A percentile compares a stretch with the other conserved stretches of the same genome.
phyloP scores from a whole-genome alignment of 1,284 basidiomycete species.

The Naganishia albida region DNA sequence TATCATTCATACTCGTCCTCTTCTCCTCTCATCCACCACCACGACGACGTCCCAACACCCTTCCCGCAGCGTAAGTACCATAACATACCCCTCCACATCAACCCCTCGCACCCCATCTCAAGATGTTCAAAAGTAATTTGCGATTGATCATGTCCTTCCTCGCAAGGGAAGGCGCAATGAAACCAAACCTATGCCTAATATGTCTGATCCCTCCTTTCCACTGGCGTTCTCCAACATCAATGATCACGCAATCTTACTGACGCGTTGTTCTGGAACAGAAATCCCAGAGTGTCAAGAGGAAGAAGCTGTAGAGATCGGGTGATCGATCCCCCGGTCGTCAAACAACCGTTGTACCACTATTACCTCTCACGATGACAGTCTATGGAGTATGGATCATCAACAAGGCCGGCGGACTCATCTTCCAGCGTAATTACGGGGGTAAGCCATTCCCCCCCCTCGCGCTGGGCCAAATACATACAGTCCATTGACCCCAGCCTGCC shows the following conservation, averaged over 20 bases:
- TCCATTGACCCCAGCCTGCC: conserved; percentile 1
- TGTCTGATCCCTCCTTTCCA: conserved; percentile 14
- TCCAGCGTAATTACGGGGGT: conserved; percentile 88
- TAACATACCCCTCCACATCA: not conserved
- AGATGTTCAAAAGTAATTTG: conserved; percentile 25
- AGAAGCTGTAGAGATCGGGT: conserved; percentile 18
- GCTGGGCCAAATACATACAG: not conserved
- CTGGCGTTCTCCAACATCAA: not conserved
- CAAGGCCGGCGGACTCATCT: conserved; percentile 96
- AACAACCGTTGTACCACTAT: conserved; percentile 26
- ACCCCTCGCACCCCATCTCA: not conserved
- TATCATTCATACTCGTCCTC: not conserved
- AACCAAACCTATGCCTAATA: conserved; percentile 28
- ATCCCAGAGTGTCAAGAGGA: not conserved
- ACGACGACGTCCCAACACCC: not conserved
- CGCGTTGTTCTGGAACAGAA: not conserved
- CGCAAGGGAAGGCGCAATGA: conserved; percentile 30
- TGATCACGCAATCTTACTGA: not conserved
- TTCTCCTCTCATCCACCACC: not conserved
- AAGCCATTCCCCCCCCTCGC: conserved; percentile 37
- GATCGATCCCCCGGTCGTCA: not conserved
- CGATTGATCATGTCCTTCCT: conserved; percentile 29
- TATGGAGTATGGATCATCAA: conserved; percentile 76
- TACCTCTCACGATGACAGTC: conserved; percentile 34
- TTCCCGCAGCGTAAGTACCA: not conserved